Conservation (phyloP, 208 protist genomes). For the Leishmania major region DNA sequence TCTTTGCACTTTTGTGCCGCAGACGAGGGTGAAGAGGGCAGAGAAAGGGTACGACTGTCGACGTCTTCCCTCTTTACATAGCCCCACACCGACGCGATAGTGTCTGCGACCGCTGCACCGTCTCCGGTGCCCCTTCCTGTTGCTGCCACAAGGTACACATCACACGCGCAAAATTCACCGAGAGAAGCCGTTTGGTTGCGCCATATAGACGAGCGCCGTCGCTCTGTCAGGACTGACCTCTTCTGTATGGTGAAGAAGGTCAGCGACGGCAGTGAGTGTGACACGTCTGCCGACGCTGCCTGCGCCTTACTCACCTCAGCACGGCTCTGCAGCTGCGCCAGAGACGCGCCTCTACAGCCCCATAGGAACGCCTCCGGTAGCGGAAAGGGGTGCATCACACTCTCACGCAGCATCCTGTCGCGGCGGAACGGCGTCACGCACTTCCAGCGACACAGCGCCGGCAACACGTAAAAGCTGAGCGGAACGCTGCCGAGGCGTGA, state of each 20-base stretch:
- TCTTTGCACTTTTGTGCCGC: not conserved
- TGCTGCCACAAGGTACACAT: conserved; percentile 26
- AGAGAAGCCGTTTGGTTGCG: conserved; percentile 17
- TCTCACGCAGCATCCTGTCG: conserved; percentile 18
- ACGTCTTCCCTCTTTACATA: conserved; percentile 1
- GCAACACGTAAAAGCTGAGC: conserved; percentile 31
- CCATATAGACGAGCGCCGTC: conserved; percentile 11
- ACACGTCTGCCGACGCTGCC: not conserved
- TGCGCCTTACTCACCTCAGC: not conserved
- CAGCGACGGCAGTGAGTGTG: conserved; percentile 6
- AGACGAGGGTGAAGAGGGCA: not conserved
- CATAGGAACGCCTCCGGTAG: conserved; percentile 4
- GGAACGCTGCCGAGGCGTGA: conserved; percentile 13
- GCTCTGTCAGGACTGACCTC: conserved; percentile 13
- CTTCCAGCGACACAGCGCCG: conserved; percentile 28
- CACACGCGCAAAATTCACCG: conserved; percentile 22
- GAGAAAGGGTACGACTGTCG: not conserved
- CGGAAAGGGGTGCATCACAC: conserved; percentile 20
- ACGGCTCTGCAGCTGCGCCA: not conserved
- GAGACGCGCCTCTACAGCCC: not conserved
- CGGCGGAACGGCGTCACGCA: conserved; percentile 7
- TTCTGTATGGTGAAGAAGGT: conserved; percentile 30
- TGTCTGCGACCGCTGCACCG: not conserved
- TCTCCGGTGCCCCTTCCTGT: not conserved
- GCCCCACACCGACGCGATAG: conserved; percentile 26